A percentile compares a stretch with the other conserved stretches of the same genome.
Evolutionary conservation across 805 yeast genomes (phyloP).

Genomic region (Zygotorulaspora sp.): DNA sequence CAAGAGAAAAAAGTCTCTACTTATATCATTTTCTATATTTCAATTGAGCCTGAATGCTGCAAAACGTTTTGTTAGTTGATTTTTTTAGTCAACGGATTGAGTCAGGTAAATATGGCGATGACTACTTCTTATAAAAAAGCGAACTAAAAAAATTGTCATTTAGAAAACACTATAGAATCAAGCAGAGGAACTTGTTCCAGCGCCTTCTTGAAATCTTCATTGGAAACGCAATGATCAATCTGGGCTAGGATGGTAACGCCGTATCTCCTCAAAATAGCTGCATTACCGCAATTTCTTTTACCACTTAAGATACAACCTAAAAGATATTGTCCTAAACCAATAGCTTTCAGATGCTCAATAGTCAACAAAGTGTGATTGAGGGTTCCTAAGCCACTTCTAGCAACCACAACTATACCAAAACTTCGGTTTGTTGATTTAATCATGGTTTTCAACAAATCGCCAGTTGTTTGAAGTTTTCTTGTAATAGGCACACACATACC

Average conservation of each 20-base stretch:
- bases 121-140: no score
- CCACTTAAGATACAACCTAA: slow-evolving; percentile 30
- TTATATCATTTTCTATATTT: no score
- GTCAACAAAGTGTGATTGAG: slow-evolving; percentile 32
- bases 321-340: slow-evolving; percentile 17
- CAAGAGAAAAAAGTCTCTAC: slow-evolving; percentile 1
- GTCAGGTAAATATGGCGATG: no score
- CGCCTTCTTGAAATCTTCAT: slow-evolving; percentile 8
- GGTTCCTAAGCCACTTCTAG: slow-evolving; percentile 32
- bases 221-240: slow-evolving; percentile 34
- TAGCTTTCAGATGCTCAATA: slow-evolving; percentile 21
- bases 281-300: slow-evolving; percentile 21
- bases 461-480: slow-evolving; percentile 21
- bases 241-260: slow-evolving; percentile 28
- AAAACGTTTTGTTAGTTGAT: no score
- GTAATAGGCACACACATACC: slow-evolving; percentile 32
- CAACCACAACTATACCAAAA: slow-evolving; percentile 27
- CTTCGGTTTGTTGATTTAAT: slow-evolving; percentile 11
- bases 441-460: slow-evolving; percentile 24
- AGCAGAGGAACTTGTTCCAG: slow-evolving; percentile 10
- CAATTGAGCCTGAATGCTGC: no score
- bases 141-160: no score
- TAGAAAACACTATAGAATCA: no score
- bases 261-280: slow-evolving; percentile 16
- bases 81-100: no score